Evolutionary conservation across 352 stramenopile genomes (phyloP).

Genomic region (Phytophthora brassicae): DNA sequence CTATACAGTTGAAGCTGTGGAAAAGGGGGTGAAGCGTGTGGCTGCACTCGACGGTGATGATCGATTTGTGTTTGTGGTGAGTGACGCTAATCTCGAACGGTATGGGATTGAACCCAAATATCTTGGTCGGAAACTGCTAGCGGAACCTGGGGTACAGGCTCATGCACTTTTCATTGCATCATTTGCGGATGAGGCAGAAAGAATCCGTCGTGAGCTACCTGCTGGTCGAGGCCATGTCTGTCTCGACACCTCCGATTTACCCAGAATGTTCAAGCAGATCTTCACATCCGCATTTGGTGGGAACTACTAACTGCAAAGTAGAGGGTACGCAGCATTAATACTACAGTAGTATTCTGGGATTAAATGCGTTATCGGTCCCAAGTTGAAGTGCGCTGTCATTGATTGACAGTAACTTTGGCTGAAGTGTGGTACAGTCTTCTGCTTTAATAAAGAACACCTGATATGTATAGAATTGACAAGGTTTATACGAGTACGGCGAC

Average conservation of each 20-base stretch:
- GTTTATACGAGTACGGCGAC: no score
- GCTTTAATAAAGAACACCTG: no score
- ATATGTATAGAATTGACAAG: no score
- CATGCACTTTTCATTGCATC: slow-evolving; percentile 86
- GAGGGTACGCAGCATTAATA: no score
- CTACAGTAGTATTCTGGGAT: no score
- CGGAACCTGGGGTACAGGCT: slow-evolving; percentile 60
- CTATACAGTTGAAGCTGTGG: slow-evolving; percentile 93
- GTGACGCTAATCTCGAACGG: slow-evolving; percentile 94
- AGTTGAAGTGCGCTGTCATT: no score
- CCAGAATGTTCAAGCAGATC: slow-evolving; percentile 85
- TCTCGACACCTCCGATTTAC: slow-evolving; percentile 76
- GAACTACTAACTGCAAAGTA: slow-evolving; percentile 1
- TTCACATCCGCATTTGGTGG: slow-evolving; percentile 61
- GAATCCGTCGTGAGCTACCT: slow-evolving; percentile 65
- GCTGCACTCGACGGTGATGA: slow-evolving; percentile 66
- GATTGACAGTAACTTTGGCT: no score
- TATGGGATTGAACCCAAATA: slow-evolving; percentile 84
- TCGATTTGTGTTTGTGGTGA: slow-evolving; percentile 93
- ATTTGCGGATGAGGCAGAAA: slow-evolving; percentile 77
- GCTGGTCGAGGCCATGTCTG: slow-evolving; percentile 75
- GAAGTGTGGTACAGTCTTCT: no score
- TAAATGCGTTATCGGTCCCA: no score
- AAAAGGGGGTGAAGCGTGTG: slow-evolving; percentile 73
- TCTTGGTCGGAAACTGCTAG: slow-evolving; percentile 55